These are phyloP conservation scores for Diaporthe eres DNA, from an alignment of 2,329 filamentous ascomycete species.

Conservation along the genomic window DNA sequence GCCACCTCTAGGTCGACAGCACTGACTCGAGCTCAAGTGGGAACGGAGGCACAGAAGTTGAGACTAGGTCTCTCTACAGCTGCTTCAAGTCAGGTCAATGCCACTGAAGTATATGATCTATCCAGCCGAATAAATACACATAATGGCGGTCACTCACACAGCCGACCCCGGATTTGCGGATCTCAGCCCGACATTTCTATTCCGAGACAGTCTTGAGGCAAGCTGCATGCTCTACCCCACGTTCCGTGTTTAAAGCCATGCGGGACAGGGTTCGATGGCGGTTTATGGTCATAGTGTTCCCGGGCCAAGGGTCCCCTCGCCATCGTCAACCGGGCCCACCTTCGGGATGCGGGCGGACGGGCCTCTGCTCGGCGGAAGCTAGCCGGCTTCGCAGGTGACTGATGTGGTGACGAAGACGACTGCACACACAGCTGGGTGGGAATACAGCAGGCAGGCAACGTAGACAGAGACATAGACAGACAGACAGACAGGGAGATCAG, in stretches of 20 bases:
- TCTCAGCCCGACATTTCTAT: background rate
- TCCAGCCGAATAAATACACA: background rate
- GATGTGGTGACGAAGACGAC: background rate
- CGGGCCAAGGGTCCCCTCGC: background rate
- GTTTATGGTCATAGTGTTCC: background rate
- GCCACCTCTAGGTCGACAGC: background rate
- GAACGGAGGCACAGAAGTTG: background rate
- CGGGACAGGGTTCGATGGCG: background rate
- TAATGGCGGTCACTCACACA: background rate
- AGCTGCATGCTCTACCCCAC: slow-evolving; percentile 21
- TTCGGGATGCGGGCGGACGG: slow-evolving; percentile 27
- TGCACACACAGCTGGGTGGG: background rate
- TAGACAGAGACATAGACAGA: background rate
- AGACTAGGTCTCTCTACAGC: background rate
- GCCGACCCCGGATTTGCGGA: slow-evolving; percentile 24
- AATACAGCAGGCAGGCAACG: background rate
- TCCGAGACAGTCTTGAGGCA: slow-evolving; percentile 8
- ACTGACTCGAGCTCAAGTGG: slow-evolving; percentile 1
- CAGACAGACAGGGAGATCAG: background rate
- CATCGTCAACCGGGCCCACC: slow-evolving; percentile 18
- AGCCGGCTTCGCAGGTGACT: too few species aligned
- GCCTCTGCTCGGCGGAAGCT: background rate
- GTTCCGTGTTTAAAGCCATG: slow-evolving; percentile 16
- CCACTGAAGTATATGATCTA: background rate
- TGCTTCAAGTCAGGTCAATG: background rate